Conservation (phyloP, 1,284 basidiomycete species). For the Ceratobasidium sp. region DNA sequence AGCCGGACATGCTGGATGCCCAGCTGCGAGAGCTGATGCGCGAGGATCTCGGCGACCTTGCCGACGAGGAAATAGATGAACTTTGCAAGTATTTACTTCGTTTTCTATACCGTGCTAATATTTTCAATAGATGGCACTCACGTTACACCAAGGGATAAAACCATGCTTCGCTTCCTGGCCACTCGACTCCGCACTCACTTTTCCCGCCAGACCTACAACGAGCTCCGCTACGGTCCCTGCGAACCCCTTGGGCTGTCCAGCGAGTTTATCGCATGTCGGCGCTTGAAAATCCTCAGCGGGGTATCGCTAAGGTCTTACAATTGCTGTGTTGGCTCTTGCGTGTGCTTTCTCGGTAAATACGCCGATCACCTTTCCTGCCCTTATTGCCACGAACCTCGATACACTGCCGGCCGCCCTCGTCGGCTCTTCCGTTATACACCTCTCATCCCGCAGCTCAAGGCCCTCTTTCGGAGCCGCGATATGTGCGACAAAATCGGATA, state of each 20-base stretch:
- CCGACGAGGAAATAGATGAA: neutral
- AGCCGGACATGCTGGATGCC: neutral
- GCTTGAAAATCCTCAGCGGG: neutral
- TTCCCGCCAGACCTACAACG: conserved; percentile 17
- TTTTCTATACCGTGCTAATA: too few relatives aligned
- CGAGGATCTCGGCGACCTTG: neutral
- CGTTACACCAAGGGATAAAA: neutral
- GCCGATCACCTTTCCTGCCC: conserved; percentile 50
- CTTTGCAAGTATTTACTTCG: neutral
- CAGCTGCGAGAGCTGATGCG: neutral
- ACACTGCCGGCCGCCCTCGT: conserved; percentile 46
- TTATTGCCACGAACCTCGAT: conserved; percentile 51
- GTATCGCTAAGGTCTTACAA: conserved; percentile 44
- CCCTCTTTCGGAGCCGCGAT: conserved; percentile 47
- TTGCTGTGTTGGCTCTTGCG: conserved; percentile 57
- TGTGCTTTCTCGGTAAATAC: conserved; percentile 52
- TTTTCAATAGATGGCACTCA: neutral
- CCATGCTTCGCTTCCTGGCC: neutral
- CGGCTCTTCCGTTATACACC: conserved; percentile 52
- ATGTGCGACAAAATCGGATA: conserved; percentile 49
- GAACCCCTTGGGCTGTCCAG: neutral
- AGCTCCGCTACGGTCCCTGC: neutral
- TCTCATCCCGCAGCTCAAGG: conserved; percentile 53
- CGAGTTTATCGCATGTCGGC: conserved; percentile 11
- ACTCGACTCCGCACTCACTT: conserved; percentile 14